A percentile compares a stretch with the other conserved stretches of the same genome.
Conservation (phyloP, 192 early-diverging fungal species). For the Coemansia sp. region DNA sequence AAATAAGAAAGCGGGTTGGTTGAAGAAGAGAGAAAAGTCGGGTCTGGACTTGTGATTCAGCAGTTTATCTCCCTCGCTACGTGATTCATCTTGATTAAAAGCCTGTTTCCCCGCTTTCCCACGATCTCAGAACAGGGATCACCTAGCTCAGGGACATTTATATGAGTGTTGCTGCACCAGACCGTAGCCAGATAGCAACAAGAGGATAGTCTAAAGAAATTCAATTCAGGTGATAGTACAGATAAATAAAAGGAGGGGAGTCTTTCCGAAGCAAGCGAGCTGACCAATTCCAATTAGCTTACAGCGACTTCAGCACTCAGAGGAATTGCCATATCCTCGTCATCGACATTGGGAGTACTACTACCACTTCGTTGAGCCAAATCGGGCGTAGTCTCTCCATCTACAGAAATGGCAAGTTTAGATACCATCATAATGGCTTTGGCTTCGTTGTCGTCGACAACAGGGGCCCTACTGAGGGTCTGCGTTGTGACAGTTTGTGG, state of each 20-base stretch:
- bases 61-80: neutral
- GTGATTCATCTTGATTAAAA: constrained; percentile 1
- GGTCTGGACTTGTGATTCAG: neutral
- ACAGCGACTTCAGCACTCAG: neutral
- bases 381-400: neutral
- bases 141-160: neutral
- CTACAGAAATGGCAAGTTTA: neutral
- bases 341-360: neutral
- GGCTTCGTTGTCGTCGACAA: neutral
- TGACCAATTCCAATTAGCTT: neutral
- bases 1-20: neutral
- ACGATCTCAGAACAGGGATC: neutral
- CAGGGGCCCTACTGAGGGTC: neutral
- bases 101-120: no score
- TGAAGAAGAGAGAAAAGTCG: neutral
- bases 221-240: neutral
- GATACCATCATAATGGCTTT: neutral
- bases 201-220: neutral
- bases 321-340: neutral
- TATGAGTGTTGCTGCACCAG: neutral
- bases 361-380: neutral
- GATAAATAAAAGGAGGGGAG: neutral
- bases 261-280: neutral
- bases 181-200: neutral
- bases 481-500: neutral